Conservation (phyloP, 257 asterid species). For the Gentiana straminea region DNA sequence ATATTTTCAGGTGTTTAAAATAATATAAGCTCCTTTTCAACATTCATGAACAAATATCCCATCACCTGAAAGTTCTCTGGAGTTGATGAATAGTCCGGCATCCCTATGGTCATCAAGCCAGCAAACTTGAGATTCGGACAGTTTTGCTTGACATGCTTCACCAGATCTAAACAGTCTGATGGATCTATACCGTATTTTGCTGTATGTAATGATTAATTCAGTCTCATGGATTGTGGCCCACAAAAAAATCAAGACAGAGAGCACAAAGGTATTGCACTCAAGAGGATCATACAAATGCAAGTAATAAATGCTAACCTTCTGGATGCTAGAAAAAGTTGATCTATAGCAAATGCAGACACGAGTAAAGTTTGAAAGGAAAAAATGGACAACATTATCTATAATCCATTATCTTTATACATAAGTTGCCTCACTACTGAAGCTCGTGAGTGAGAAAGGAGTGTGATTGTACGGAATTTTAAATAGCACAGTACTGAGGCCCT, state of each 20-base stretch:
- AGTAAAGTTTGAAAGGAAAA: not conserved
- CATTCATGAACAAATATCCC: not conserved
- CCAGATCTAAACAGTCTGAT: constrained; percentile 61
- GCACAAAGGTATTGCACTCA: no score
- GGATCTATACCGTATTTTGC: constrained; percentile 84
- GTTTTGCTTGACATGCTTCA: constrained; percentile 46
- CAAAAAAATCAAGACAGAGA: no score
- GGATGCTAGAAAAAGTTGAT: no score
- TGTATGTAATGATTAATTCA: constrained; percentile 27
- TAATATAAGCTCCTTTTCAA: no score
- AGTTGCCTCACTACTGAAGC: no score
- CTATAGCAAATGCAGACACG: not conserved
- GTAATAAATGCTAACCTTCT: no score
- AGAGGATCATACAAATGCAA: not conserved
- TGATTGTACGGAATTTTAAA: no score
- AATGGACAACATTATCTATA: not conserved
- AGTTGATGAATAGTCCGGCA: constrained; percentile 85
- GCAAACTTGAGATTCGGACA: constrained; percentile 78
- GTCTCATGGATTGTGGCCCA: not conserved
- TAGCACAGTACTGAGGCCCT: no score
- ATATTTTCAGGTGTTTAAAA: no score
- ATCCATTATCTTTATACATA: no score
- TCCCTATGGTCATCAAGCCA: constrained; percentile 91
- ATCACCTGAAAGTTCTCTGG: constrained; percentile 77
- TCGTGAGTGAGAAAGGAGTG: no score